Conservation (phyloP, 495 filamentous ascomycete species). For the Acidomyces sp. region DNA sequence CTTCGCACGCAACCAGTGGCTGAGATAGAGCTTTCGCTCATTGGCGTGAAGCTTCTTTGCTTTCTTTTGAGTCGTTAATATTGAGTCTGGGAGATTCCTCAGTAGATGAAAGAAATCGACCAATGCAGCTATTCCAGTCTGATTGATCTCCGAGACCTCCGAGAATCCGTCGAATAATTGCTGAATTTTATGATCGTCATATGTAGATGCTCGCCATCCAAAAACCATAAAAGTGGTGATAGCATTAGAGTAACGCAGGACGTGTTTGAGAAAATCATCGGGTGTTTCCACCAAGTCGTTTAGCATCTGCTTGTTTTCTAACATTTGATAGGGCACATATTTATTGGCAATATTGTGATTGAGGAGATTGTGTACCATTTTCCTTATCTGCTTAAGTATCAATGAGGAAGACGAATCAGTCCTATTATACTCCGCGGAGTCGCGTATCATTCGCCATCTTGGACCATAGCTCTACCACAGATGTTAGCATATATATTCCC, state of each 20-base stretch:
- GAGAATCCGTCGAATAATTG: constrained; percentile 36
- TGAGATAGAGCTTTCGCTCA: constrained; percentile 26
- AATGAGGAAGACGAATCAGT: too few species aligned
- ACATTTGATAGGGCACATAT: constrained; percentile 40
- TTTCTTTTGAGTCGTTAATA: constrained; percentile 30
- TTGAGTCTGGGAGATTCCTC: constrained; percentile 30
- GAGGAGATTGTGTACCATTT: constrained; percentile 34
- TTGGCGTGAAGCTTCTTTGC: constrained; percentile 29
- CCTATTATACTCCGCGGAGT: too few species aligned
- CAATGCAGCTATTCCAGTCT: constrained; percentile 37
- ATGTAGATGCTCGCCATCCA: constrained; percentile 32
- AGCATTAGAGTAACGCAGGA: constrained; percentile 3
- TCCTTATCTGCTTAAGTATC: constrained; percentile 30
- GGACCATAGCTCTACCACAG: constrained; percentile 30
- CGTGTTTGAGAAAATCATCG: constrained; percentile 34
- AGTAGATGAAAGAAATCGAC: constrained; percentile 37
- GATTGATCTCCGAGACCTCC: constrained; percentile 34
- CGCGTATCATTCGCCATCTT: constrained; percentile 29
- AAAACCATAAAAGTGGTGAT: constrained; percentile 26
- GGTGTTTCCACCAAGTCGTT: constrained; percentile 30
- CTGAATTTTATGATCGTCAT: constrained; percentile 25
- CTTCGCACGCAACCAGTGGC: constrained; percentile 15
- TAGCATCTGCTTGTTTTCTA: constrained; percentile 40
- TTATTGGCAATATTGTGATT: constrained; percentile 28
- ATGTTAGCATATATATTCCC: too few species aligned